Evolutionary conservation across 768 basidiomycete species (phyloP).

Genomic region (Kwoniella sp.): DNA sequence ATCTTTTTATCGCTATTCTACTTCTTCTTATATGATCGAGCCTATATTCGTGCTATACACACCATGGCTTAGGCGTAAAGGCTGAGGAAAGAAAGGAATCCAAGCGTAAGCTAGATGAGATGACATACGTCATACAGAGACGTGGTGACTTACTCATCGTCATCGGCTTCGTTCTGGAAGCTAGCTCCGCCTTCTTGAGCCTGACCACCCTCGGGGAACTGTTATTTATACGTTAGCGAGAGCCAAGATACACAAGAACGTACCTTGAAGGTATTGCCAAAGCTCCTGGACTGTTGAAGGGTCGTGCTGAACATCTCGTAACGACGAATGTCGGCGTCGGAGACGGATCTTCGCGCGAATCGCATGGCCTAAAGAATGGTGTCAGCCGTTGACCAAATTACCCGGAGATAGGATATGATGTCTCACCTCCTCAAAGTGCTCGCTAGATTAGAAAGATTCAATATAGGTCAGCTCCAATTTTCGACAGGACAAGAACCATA

Average conservation of each 20-base stretch:
- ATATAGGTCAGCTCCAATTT: conserved; percentile 6
- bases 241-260: neutral
- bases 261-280: conserved; percentile 86
- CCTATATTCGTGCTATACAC: neutral
- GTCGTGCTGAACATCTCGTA: conserved; percentile 96
- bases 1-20: conserved; percentile 18
- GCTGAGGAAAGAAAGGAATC: conserved; percentile 20
- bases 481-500: conserved; percentile 16
- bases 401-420: neutral
- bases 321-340: conserved; percentile 89
- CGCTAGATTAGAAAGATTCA: conserved; percentile 57
- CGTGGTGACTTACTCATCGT: conserved; percentile 73
- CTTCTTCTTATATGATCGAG: conserved; percentile 10
- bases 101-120: neutral
- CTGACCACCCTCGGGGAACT: conserved; percentile 78
- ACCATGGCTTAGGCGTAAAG: conserved; percentile 69
- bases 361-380: conserved; percentile 70
- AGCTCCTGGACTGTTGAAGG: conserved; percentile 58
- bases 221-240: conserved; percentile 10
- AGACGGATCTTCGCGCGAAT: conserved; percentile 93
- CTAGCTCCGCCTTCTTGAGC: conserved; percentile 55
- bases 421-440: conserved; percentile 82
- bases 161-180: conserved; percentile 73
- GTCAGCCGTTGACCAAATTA: neutral
- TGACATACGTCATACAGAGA: neutral